A percentile compares a stretch with the other conserved stretches of the same genome.
Evolutionary conservation across 352 stramenopile species (phyloP).

Genomic region (Globisporangium solare): DNA sequence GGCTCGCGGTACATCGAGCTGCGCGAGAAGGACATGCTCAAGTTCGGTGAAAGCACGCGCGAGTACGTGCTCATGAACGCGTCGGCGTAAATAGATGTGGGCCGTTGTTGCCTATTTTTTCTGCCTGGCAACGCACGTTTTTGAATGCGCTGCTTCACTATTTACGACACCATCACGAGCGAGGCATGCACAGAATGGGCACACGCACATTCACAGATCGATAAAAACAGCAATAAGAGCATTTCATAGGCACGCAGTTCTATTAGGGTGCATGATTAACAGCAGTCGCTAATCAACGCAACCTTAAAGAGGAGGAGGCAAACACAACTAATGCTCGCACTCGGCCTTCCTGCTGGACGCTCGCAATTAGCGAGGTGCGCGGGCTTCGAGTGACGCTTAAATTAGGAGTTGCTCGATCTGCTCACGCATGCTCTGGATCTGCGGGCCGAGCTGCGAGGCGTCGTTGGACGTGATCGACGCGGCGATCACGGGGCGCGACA

Average conservation of each 20-base stretch:
- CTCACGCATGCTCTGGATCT: slow-evolving; percentile 99
- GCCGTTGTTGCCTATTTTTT: too few species aligned
- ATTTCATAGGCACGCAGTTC: too few species aligned
- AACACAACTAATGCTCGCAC: too few species aligned
- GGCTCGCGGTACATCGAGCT: slow-evolving; percentile 96
- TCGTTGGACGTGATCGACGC: slow-evolving; percentile 99
- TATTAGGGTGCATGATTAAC: too few species aligned
- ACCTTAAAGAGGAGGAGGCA: too few species aligned
- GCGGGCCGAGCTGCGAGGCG: slow-evolving; percentile 96
- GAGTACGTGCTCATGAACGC: slow-evolving; percentile 96
- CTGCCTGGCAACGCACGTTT: too few species aligned
- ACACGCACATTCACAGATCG: too few species aligned
- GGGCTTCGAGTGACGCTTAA: slow-evolving; percentile 62
- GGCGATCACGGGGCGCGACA: slow-evolving; percentile 98
- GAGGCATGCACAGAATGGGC: too few species aligned
- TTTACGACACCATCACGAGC: too few species aligned
- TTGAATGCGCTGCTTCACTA: too few species aligned
- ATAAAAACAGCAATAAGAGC: too few species aligned
- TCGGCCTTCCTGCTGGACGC: neutral
- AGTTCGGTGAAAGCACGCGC: slow-evolving; percentile 94
- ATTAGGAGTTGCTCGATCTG: slow-evolving; percentile 99
- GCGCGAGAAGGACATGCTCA: slow-evolving; percentile 93
- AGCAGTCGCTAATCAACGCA: too few species aligned
- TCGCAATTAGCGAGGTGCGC: neutral
- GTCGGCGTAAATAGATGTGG: slow-evolving; percentile 10